Evolutionary conservation across 2,329 filamentous ascomycete genomes (phyloP).

Genomic region (Hypocrella siamensis): DNA sequence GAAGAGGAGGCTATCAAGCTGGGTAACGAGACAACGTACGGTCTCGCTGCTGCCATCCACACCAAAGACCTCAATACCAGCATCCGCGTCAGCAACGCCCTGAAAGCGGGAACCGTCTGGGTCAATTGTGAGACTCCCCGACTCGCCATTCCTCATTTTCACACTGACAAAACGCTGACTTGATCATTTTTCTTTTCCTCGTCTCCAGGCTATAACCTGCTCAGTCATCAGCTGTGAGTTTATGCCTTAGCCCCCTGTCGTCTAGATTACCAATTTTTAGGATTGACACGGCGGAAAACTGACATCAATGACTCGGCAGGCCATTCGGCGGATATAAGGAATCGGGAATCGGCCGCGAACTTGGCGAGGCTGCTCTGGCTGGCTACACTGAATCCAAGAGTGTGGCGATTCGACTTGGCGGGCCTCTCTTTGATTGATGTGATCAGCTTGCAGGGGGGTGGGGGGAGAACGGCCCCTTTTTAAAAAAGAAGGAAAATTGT

Average conservation of each 20-base stretch:
- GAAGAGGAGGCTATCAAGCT: constrained; percentile 63
- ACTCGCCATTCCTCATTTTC: not conserved
- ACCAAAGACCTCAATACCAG: constrained; percentile 71
- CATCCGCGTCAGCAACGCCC: constrained; percentile 58
- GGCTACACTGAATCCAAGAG: constrained; percentile 58
- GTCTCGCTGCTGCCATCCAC: constrained; percentile 71
- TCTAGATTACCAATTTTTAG: too few relatives aligned
- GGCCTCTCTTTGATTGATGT: constrained; percentile 8
- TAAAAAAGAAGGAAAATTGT: not conserved
- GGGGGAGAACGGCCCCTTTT: not conserved
- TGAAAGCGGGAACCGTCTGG: constrained; percentile 56
- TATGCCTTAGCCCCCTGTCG: not conserved
- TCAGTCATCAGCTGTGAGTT: constrained; percentile 4
- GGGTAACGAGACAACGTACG: constrained; percentile 65
- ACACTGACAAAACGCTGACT: constrained; percentile 3
- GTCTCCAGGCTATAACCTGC: constrained; percentile 43
- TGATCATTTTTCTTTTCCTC: too few relatives aligned
- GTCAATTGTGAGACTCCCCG: constrained; percentile 23
- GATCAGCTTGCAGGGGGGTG: not conserved
- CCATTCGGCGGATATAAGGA: constrained; percentile 67
- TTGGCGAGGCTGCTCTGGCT: constrained; percentile 49
- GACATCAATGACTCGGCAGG: constrained; percentile 26
- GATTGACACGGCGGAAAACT: not conserved
- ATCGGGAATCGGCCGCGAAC: constrained; percentile 62
- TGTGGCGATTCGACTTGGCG: constrained; percentile 31